Percentiles rank a stretch among this genome's conserved stretches.
These are phyloP conservation scores for Tephrocybe sp. DNA, from an alignment of 768 basidiomycete species.

Conservation along the genomic window DNA sequence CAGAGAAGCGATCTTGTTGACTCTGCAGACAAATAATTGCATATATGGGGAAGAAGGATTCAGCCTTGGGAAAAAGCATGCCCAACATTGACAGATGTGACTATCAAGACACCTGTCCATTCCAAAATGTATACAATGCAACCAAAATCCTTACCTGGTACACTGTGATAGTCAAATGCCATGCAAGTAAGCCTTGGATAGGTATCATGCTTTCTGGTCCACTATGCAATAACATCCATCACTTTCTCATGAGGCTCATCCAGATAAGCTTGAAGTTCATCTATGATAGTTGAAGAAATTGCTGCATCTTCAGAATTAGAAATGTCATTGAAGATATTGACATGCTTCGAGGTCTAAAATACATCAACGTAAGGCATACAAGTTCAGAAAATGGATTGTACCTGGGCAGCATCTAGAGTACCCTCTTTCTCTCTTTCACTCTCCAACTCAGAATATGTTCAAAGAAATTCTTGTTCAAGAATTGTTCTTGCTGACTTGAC, in stretches of 20 bases:
- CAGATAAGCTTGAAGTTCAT: slow-evolving; percentile 27
- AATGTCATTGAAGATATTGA: slow-evolving; percentile 25
- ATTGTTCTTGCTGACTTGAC: slow-evolving; percentile 18
- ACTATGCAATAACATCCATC: slow-evolving; percentile 24
- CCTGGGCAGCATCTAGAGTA: not conserved
- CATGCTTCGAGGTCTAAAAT: slow-evolving; percentile 21
- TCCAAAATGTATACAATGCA: no score
- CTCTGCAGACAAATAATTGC: no score
- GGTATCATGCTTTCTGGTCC: slow-evolving; percentile 14
- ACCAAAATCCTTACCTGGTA: no score
- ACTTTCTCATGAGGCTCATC: slow-evolving; percentile 20
- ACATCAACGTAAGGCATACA: not conserved
- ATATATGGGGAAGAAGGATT: no score
- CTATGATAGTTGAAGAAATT: slow-evolving; percentile 13
- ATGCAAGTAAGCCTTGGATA: slow-evolving; percentile 27
- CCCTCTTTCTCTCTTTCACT: not conserved
- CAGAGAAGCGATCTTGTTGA: no score
- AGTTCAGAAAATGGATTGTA: not conserved
- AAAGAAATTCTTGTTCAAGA: slow-evolving; percentile 15
- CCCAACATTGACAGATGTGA: no score
- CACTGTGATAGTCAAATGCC: slow-evolving; percentile 27
- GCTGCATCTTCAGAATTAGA: slow-evolving; percentile 1
- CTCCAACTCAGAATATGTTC: not conserved
- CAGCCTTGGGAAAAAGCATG: no score
- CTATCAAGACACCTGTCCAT: no score